Evolutionary conservation across 2,329 filamentous ascomycete genomes (phyloP), one percentile per base, ranked within the genome.

Genomic region (Aspergillus sp.): DNA sequence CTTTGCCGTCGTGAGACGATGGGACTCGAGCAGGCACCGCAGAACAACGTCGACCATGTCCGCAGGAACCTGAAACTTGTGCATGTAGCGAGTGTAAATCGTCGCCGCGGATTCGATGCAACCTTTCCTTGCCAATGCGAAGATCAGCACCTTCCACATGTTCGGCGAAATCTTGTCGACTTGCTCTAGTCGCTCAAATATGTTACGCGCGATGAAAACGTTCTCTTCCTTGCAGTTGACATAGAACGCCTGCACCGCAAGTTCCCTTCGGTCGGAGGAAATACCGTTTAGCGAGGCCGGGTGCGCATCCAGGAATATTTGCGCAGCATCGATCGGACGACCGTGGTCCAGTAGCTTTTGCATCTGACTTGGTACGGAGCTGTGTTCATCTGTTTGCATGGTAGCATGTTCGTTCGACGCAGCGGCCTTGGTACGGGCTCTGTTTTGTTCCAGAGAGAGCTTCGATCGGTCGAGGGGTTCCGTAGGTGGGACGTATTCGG

Each of bases 91-190:
- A 50, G 64, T 53, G 52, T 70, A 74, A 20, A 75, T 51, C 14
- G 59, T 63, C 13, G 67, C 66, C 5, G 68, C 65, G 13, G 70
- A 68, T 58, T 75, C 72, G n/a, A 71, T 58, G 43, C 65, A 64
- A 3, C 69, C 67, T 45, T 66, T 64, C 47, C 66, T 71, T 11
- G 68, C 68, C 48, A 74, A 56, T 11, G 65, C 53, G 49, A 69
- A 59, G 40, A 75, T 65, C 58, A 75, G 50, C 11, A 66, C 58
- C 45, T 67, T 66, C 73, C 73, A 75, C 57, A 74, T 64, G 13
- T 60, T 54, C 7, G 56, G 58, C 13, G 68, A 66, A 5, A 75
- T 54, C 16, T 60, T 54, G 40, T 67, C 62, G 43, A 72, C 56
- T 17, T 59, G 57, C 45, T 71, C 66, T 47, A 75, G 52, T 17